phyloP scores from a whole-genome alignment of 257 asterid species.

The Solanum sejunctum region DNA sequence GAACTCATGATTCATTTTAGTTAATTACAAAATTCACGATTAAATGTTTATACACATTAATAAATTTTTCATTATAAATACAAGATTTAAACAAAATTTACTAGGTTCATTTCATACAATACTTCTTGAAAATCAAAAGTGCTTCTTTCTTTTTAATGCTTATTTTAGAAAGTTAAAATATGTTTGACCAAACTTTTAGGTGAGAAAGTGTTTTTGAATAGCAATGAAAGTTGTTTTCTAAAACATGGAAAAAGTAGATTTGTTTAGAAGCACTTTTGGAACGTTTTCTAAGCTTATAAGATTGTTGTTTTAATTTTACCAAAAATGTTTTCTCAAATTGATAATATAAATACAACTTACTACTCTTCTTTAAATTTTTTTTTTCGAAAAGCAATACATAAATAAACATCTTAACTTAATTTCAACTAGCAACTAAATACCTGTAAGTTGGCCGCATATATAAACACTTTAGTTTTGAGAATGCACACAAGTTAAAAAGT shows the following conservation, averaged over 20 bases:
- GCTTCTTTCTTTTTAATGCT: no score
- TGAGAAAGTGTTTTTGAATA: not conserved
- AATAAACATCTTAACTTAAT: not conserved
- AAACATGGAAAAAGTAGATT: not conserved
- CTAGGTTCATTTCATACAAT: no score
- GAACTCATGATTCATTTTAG: fast-evolving
- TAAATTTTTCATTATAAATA: not conserved
- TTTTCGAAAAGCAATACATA: not conserved
- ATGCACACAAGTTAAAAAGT: no score
- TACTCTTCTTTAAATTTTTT: not conserved
- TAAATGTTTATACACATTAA: not conserved
- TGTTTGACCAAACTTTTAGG: not conserved
- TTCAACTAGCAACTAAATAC: not conserved
- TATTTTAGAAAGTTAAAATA: no score
- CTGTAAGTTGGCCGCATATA: not conserved
- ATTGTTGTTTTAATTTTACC: not conserved
- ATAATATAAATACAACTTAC: not conserved
- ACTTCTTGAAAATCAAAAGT: not conserved
- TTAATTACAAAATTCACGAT: not conserved
- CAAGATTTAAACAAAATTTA: not conserved
- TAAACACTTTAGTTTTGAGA: not conserved
- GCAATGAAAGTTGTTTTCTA: not conserved
- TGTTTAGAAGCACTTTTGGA: not conserved
- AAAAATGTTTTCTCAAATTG: not conserved
- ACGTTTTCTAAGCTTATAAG: not conserved